Evolutionary conservation across 73 alveolate genomes (phyloP).

Genomic region (Breviolum minutum): DNA sequence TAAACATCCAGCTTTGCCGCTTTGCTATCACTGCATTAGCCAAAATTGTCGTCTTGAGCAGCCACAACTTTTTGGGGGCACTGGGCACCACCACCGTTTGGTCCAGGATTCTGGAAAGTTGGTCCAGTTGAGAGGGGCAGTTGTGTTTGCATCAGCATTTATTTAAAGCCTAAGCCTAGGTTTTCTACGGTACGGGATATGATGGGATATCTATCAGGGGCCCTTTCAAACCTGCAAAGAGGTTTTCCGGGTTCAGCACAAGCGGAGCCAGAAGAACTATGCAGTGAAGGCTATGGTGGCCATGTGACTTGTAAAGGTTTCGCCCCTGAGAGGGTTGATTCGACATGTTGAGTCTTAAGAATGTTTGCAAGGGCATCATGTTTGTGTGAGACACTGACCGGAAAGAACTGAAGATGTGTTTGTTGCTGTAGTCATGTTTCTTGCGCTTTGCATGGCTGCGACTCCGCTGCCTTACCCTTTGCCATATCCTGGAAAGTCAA

Average conservation of each 20-base stretch:
- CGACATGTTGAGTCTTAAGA: too few relatives aligned
- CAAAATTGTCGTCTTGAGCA: too few relatives aligned
- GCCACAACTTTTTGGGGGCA: too few relatives aligned
- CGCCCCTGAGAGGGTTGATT: too few relatives aligned
- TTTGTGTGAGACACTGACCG: too few relatives aligned
- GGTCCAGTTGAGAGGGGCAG: not conserved
- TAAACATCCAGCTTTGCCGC: too few relatives aligned
- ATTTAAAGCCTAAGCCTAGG: not conserved
- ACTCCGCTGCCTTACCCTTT: not conserved
- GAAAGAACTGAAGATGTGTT: too few relatives aligned
- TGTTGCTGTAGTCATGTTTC: too few relatives aligned
- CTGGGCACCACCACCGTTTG: too few relatives aligned
- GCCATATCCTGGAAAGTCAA: not conserved
- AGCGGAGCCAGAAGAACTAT: slow-evolving; percentile 6
- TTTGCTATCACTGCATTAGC: too few relatives aligned
- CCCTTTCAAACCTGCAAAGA: not conserved
- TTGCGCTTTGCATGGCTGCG: too few relatives aligned
- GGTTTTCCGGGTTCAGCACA: slow-evolving; percentile 58
- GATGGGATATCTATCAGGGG: not conserved
- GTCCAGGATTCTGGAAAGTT: not conserved
- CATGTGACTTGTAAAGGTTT: not conserved
- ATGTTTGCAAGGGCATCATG: too few relatives aligned
- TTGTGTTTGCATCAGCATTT: not conserved
- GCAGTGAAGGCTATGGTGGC: slow-evolving; percentile 40
- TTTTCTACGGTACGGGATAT: not conserved